A percentile compares a stretch with the other conserved stretches of the same genome.
Evolutionary conservation across 768 basidiomycete species (phyloP).

Genomic region (Leccinum pellstonianum): DNA sequence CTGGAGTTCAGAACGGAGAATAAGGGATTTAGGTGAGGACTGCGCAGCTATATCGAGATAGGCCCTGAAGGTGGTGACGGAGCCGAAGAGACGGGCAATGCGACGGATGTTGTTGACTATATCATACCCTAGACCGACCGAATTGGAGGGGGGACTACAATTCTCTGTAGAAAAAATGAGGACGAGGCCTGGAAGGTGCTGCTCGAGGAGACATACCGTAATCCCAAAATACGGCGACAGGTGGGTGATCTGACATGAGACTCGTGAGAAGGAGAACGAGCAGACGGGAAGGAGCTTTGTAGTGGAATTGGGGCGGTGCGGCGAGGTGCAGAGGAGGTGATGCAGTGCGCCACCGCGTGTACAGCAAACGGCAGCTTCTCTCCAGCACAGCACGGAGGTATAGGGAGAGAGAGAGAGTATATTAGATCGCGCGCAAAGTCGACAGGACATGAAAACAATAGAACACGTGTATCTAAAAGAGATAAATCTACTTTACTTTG

Average conservation of each 20-base stretch:
- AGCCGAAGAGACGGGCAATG: slow-evolving; percentile 47
- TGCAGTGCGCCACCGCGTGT: slow-evolving; percentile 8
- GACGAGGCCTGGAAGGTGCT: background rate
- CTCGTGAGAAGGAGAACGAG: slow-evolving; percentile 10
- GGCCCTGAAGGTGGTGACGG: slow-evolving; percentile 49
- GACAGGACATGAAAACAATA: background rate
- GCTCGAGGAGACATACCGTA: slow-evolving; percentile 27
- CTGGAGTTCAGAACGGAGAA: slow-evolving; percentile 42
- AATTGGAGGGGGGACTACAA: slow-evolving; percentile 31
- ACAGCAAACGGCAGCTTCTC: slow-evolving; percentile 15
- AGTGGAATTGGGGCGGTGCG: slow-evolving; percentile 10
- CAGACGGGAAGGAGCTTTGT: slow-evolving; percentile 21
- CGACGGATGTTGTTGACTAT: slow-evolving; percentile 44
- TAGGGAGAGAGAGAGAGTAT: background rate
- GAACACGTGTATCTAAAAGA: slow-evolving; percentile 14
- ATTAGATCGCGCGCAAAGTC: background rate
- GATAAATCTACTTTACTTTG: slow-evolving; percentile 57
- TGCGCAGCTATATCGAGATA: slow-evolving; percentile 49
- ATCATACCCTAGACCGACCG: slow-evolving; percentile 38
- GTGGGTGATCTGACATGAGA: slow-evolving; percentile 35
- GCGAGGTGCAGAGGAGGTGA: background rate
- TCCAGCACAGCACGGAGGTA: background rate
- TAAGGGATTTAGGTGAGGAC: slow-evolving; percentile 30
- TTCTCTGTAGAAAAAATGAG: slow-evolving; percentile 28
- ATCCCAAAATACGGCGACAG: slow-evolving; percentile 46